These are phyloP conservation scores for Acanthamoeba divionensis DNA, from an alignment of 208 protist species.

Conservation along the genomic window DNA sequence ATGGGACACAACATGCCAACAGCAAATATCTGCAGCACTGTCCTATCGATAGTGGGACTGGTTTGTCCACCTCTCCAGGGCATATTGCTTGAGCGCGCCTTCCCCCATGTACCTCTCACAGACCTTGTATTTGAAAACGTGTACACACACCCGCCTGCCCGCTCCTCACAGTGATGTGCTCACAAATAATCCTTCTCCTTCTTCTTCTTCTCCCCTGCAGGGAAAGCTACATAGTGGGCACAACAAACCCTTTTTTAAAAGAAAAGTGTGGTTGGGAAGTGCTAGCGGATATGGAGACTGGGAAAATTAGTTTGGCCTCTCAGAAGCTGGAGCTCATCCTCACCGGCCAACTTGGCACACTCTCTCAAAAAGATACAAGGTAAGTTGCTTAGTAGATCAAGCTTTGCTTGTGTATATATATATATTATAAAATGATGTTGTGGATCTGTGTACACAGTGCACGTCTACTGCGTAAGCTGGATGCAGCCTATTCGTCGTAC, in stretches of 20 bases:
- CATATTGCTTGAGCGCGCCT: slow-evolving; percentile 7
- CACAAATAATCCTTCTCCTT: background rate
- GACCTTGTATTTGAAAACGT: slow-evolving; percentile 20
- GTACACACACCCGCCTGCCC: background rate
- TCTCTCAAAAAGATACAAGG: too few relatives aligned
- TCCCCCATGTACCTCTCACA: slow-evolving; percentile 35
- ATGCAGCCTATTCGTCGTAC: background rate
- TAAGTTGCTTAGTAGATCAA: too few relatives aligned
- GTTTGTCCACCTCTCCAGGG: slow-evolving; percentile 37
- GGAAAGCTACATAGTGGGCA: slow-evolving; percentile 44
- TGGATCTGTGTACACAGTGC: too few relatives aligned
- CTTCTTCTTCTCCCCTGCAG: background rate
- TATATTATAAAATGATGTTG: too few relatives aligned
- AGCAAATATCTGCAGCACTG: slow-evolving; percentile 31
- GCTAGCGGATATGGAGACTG: slow-evolving; percentile 47
- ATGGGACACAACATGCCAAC: slow-evolving; percentile 52
- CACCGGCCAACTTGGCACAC: background rate
- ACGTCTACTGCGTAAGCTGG: background rate
- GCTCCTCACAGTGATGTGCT: background rate
- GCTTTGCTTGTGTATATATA: too few relatives aligned
- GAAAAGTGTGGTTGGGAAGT: slow-evolving; percentile 54
- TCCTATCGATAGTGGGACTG: slow-evolving; percentile 26
- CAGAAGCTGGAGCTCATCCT: slow-evolving; percentile 34
- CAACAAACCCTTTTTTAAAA: slow-evolving; percentile 47
- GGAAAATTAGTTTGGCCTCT: background rate